Evolutionary conservation across 1,139 yeast genomes (phyloP).

Genomic region (Scheffersomyces lignicola): DNA sequence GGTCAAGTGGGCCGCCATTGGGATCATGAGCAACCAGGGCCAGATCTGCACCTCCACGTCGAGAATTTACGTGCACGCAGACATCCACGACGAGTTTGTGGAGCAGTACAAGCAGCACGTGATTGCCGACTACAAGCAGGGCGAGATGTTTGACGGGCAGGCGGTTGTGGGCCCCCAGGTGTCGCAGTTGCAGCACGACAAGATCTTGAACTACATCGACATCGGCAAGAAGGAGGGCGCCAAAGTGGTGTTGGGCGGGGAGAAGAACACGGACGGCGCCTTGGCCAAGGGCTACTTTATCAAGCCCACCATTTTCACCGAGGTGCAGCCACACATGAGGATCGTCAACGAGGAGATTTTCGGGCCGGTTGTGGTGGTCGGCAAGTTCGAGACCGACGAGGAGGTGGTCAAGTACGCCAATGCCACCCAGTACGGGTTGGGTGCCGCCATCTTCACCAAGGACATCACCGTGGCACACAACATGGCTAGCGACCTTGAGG

Average conservation of each 20-base stretch:
- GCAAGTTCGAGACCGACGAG: conserved; percentile 52
- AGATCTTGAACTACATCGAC: conserved; percentile 51
- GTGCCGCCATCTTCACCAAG: conserved; percentile 78
- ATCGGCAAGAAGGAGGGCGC: conserved; percentile 61
- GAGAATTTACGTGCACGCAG: conserved; percentile 45
- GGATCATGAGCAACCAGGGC: conserved; percentile 75
- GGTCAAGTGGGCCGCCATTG: conserved; percentile 82
- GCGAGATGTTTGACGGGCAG: conserved; percentile 54
- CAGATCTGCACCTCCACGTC: conserved; percentile 51
- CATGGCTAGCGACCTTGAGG: conserved; percentile 44
- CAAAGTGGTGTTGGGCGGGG: conserved; percentile 48
- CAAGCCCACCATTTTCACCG: conserved; percentile 57
- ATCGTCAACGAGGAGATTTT: conserved; percentile 60
- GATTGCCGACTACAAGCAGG: conserved; percentile 52
- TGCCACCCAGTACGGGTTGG: conserved; percentile 56
- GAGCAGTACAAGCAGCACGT: conserved; percentile 35
- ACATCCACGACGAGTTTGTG: conserved; percentile 50
- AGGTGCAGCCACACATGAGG: conserved; percentile 51
- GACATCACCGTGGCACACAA: conserved; percentile 46
- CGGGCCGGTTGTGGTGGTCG: conserved; percentile 59
- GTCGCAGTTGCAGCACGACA: conserved; percentile 65
- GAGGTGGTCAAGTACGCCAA: conserved; percentile 54
- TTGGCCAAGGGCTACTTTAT: conserved; percentile 48
- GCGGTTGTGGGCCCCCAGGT: conserved; percentile 81
- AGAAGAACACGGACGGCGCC: conserved; percentile 35